Evolutionary conservation across 495 filamentous ascomycete species (phyloP), one percentile per base, ranked within the genome.

Genomic region (Neurospora terricola): DNA sequence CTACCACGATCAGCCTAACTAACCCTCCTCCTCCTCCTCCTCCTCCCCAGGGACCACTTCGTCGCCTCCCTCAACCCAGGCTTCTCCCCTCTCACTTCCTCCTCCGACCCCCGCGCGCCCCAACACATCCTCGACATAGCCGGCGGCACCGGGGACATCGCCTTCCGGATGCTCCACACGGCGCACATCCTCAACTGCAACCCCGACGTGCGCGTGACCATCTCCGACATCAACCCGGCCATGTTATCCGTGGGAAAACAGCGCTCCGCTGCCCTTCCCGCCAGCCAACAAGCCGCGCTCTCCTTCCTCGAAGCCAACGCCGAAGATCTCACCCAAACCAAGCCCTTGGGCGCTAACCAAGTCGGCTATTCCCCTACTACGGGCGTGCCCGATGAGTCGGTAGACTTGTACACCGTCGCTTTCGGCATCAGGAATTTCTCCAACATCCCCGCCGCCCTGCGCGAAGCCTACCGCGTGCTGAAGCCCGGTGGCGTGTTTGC

Each of bases 371-470:
- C 23, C 62, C 70, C 59, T 1, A 85, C 86, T 36, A 21, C 69
- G 10, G 69, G 68, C 27, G 88, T 98, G 71, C 85, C 89, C 0
- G 80, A 84, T 72, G 82, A 85, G 76, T 89, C 85, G 10, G 83
- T 98, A 42, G 96, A 99, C 80, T 86, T 99, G 9, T 99, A 99
- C 84, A 99, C 96, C 3, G 95, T 98, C 9, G 96, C 97, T 4
- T 99, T 99, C 79, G 96, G 96, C 39, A 97, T 98, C 81, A 89
- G 96, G 68, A 99, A 99, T 82, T 98, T 99, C 84, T 94, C 92
- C 69, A 86, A 94, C 82, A 96, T 97, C 79, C 88, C 90, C 72
- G 85, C 85, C 0, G 96, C 96, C 0, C 83, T 99, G 36, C 78
- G 86, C 8, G 93, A 97, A 78, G 96, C 96, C 0, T 89, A 88